phyloP scores from a whole-genome alignment of 169 alveolate genomes.

The Eimeria acervulina region DNA sequence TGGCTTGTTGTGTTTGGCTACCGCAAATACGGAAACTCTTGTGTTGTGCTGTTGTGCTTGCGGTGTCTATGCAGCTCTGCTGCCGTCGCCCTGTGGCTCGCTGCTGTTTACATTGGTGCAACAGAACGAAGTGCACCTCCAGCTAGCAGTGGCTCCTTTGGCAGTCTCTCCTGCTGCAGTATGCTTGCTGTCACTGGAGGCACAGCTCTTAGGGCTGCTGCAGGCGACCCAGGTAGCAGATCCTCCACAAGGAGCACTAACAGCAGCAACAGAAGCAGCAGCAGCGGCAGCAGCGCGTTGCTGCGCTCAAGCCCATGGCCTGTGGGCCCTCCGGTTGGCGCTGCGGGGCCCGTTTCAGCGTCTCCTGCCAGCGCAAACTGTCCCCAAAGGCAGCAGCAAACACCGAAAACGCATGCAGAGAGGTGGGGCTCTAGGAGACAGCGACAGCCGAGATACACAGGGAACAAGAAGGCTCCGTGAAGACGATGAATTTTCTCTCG shows the following conservation, averaged over 20 bases:
- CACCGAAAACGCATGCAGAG: background rate
- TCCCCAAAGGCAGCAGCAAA: background rate
- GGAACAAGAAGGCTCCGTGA: background rate
- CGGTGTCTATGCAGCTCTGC: constrained; percentile 16
- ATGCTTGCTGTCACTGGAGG: constrained; percentile 24
- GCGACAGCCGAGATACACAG: constrained; percentile 8
- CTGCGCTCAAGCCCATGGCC: constrained; percentile 48
- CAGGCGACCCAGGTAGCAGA: constrained; percentile 9
- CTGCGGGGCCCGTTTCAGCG: constrained; percentile 68
- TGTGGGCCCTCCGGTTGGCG: constrained; percentile 71
- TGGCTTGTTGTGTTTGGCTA: background rate
- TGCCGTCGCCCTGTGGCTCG: constrained; percentile 49
- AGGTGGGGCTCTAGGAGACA: background rate
- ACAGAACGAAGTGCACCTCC: constrained; percentile 52
- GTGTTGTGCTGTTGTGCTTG: background rate
- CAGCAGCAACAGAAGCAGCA: background rate
- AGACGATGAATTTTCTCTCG: constrained; percentile 46
- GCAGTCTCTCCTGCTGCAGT: constrained; percentile 48
- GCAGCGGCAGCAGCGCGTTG: constrained; percentile 59
- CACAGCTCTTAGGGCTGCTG: constrained; percentile 36
- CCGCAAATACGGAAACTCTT: background rate
- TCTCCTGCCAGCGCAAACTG: background rate
- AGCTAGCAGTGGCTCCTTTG: constrained; percentile 46
- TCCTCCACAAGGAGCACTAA: no score
- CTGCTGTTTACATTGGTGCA: constrained; percentile 33